Evolutionary conservation across 352 stramenopile genomes (phyloP).

Genomic region (Phytophthora agathidicida): DNA sequence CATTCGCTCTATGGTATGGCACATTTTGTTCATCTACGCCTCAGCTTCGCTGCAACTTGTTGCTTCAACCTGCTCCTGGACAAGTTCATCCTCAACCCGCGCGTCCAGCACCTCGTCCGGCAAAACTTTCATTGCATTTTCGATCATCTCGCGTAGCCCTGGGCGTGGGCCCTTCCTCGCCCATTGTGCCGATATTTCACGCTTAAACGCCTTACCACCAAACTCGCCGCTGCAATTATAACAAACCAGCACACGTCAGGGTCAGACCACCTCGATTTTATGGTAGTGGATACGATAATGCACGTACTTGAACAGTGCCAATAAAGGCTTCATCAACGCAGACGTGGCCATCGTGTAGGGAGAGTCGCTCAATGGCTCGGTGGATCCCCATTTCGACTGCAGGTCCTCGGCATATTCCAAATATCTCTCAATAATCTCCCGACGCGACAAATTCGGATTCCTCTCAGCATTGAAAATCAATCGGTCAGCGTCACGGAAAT

Average conservation of each 20-base stretch:
- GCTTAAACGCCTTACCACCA: slow-evolving; percentile 84
- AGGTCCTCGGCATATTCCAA: slow-evolving; percentile 86
- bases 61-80: slow-evolving; percentile 19
- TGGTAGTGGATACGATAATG: not conserved
- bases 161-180: slow-evolving; percentile 65
- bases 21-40: not conserved
- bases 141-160: slow-evolving; percentile 76
- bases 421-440: slow-evolving; percentile 86
- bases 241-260: not conserved
- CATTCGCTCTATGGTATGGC: slow-evolving; percentile 27
- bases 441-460: slow-evolving; percentile 86
- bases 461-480: slow-evolving; percentile 74
- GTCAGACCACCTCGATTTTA: not conserved
- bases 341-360: slow-evolving; percentile 84
- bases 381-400: slow-evolving; percentile 73
- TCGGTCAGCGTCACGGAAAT: slow-evolving; percentile 86
- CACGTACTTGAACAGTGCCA: slow-evolving; percentile 80
- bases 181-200: slow-evolving; percentile 73
- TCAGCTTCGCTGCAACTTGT: slow-evolving; percentile 22
- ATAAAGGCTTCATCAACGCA: slow-evolving; percentile 77
- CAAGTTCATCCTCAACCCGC: slow-evolving; percentile 66
- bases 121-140: slow-evolving; percentile 69
- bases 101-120: slow-evolving; percentile 76
- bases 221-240: slow-evolving; percentile 59
- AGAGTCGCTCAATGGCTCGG: slow-evolving; percentile 43